These are phyloP conservation scores for Hamigera avellanea DNA, from an alignment of 495 filamentous ascomycete species.

Conservation along the genomic window DNA sequence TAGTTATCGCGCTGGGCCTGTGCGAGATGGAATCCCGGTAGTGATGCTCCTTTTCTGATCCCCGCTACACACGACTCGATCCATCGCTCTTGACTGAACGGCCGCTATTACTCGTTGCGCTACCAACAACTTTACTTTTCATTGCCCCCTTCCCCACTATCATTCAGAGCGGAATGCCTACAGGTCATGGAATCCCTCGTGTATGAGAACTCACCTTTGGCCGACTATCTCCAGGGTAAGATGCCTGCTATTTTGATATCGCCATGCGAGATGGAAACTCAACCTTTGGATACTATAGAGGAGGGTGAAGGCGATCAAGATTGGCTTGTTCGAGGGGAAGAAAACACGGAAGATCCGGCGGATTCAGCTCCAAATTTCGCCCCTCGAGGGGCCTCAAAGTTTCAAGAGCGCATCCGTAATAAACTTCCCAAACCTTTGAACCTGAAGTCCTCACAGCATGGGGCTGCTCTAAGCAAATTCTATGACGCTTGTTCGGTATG, in stretches of 20 bases:
- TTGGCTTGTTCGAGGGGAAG: conserved; percentile 34
- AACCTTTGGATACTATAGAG: conserved; percentile 22
- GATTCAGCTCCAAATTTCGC: conserved; percentile 48
- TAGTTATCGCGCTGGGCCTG: neutral
- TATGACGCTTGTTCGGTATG: conserved; percentile 51
- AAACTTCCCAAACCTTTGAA: conserved; percentile 51
- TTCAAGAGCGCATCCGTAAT: conserved; percentile 54
- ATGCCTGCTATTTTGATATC: conserved; percentile 1
- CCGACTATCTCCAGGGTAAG: conserved; percentile 86
- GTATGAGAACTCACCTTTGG: conserved; percentile 82
- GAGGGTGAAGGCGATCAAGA: conserved; percentile 33
- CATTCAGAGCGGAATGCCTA: conserved; percentile 19
- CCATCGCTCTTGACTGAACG: too few species aligned
- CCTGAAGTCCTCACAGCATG: conserved; percentile 39
- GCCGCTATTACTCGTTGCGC: too few species aligned
- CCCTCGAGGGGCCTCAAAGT: conserved; percentile 57
- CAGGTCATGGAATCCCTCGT: conserved; percentile 79
- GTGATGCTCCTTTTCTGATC: neutral
- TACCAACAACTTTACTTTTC: too few species aligned
- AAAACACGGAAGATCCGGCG: conserved; percentile 21
- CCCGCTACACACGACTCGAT: too few species aligned
- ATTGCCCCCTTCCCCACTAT: conserved; percentile 1
- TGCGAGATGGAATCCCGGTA: conserved; percentile 1
- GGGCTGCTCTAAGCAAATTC: conserved; percentile 34
- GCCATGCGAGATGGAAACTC: conserved; percentile 6